Conservation (phyloP, 177 flowering plant genomes). For the Telopea speciosissima region DNA sequence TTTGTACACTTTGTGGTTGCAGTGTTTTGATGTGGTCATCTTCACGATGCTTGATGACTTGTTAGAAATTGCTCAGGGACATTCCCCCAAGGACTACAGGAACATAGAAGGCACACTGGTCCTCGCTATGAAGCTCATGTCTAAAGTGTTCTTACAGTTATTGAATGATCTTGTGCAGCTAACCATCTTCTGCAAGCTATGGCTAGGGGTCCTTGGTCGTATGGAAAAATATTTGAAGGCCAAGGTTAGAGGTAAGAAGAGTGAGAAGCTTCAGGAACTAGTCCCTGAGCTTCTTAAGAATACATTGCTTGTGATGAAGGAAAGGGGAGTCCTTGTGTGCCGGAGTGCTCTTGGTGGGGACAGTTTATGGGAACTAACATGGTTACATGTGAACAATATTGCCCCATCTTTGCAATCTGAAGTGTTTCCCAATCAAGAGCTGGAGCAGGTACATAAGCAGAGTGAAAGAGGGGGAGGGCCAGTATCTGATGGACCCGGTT, state of each 20-base stretch:
- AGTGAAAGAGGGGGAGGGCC: neutral
- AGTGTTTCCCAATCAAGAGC: neutral
- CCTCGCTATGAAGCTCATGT: neutral
- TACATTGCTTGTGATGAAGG: neutral
- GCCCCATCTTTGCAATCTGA: neutral
- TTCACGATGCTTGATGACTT: neutral
- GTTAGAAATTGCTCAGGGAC: neutral
- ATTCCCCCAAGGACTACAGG: neutral
- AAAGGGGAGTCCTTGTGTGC: neutral
- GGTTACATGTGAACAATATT: neutral
- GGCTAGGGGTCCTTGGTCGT: neutral
- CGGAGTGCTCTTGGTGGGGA: neutral
- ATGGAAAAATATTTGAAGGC: neutral
- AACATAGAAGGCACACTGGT: neutral
- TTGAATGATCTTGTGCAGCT: neutral
- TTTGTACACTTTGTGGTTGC: neutral
- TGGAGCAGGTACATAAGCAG: neutral
- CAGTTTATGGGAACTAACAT: neutral
- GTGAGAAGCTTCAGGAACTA: neutral
- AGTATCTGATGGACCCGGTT: neutral
- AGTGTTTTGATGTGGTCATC: neutral
- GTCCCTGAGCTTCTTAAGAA: neutral
- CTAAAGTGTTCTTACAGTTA: neutral
- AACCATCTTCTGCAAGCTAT: neutral
- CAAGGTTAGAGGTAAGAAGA: neutral